Conservation (phyloP, 1,284 basidiomycete species). For the Ceratobasidium sp. region DNA sequence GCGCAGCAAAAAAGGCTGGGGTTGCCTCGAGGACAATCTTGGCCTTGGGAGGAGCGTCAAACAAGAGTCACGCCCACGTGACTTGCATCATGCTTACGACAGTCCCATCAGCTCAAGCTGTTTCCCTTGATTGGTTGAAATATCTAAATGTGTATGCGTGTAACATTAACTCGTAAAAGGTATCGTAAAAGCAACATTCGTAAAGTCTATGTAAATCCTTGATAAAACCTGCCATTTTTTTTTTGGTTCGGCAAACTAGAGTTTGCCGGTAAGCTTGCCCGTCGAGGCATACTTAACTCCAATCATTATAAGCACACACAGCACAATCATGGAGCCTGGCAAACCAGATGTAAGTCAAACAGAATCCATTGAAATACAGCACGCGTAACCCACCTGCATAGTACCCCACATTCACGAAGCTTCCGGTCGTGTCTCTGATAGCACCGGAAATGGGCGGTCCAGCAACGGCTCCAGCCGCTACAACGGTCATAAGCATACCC, state of each 20-base stretch:
- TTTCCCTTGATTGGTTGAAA: not conserved
- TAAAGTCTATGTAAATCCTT: constrained; percentile 35
- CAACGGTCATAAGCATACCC: constrained; percentile 69
- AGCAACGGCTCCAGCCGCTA: constrained; percentile 63
- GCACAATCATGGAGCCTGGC: constrained; percentile 54
- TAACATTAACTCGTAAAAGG: constrained; percentile 7
- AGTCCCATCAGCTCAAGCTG: not conserved
- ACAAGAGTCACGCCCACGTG: constrained; percentile 12
- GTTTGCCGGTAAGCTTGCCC: constrained; percentile 30
- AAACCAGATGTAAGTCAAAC: constrained; percentile 9
- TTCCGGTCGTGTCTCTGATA: constrained; percentile 63
- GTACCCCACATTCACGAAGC: constrained; percentile 68
- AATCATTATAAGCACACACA: constrained; percentile 53
- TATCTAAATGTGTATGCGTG: constrained; percentile 8
- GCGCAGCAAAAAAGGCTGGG: constrained; percentile 23
- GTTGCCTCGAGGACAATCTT: constrained; percentile 38
- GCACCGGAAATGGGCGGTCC: constrained; percentile 73
- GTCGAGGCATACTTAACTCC: constrained; percentile 28
- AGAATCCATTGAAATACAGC: constrained; percentile 45
- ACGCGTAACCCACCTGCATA: constrained; percentile 66
- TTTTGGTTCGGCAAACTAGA: constrained; percentile 11
- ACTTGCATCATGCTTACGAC: not conserved
- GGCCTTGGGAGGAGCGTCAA: constrained; percentile 15
- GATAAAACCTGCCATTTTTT: not conserved
- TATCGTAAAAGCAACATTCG: constrained; percentile 19